Percentiles rank a stretch among this genome's conserved stretches.
Conservation (phyloP, 768 basidiomycete genomes). For the Lepiota venenata region DNA sequence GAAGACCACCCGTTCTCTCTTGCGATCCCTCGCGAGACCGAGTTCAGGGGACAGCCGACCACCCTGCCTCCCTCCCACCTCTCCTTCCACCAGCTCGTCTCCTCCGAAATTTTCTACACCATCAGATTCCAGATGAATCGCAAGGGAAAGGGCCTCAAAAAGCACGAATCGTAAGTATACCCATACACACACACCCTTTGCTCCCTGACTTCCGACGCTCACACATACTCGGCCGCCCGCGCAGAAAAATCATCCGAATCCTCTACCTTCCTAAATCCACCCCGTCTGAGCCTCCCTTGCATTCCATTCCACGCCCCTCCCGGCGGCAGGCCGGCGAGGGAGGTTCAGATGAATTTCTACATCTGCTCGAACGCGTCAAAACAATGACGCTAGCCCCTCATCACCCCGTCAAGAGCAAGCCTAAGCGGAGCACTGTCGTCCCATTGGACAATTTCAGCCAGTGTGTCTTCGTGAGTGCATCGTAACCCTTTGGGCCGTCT, state of each 20-base stretch:
- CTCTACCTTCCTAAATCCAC: slow-evolving; percentile 42
- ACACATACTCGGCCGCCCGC: no score
- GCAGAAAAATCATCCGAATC: slow-evolving; percentile 30
- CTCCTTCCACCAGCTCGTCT: slow-evolving; percentile 23
- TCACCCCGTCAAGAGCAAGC: slow-evolving; percentile 15
- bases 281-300: slow-evolving; percentile 30
- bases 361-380: slow-evolving; percentile 25
- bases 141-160: slow-evolving; percentile 31
- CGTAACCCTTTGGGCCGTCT: background rate
- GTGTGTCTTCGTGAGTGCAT: slow-evolving; percentile 24
- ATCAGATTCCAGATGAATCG: slow-evolving; percentile 35
- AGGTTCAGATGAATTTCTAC: slow-evolving; percentile 10
- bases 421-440: slow-evolving; percentile 3
- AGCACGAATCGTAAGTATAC: slow-evolving; percentile 40
- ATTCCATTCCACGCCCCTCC: slow-evolving; percentile 26
- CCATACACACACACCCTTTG: no score
- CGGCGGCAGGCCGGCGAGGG: slow-evolving; percentile 14
- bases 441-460: slow-evolving; percentile 14
- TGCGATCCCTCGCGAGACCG: slow-evolving; percentile 32
- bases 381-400: slow-evolving; percentile 23
- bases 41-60: slow-evolving; percentile 19
- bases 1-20: slow-evolving; percentile 33
- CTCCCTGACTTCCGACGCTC: background rate
- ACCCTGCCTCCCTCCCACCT: slow-evolving; percentile 37
- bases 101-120: slow-evolving; percentile 32